Evolutionary conservation across 1,284 basidiomycete genomes (phyloP).

Genomic region (Cryptococcus hybrid): DNA sequence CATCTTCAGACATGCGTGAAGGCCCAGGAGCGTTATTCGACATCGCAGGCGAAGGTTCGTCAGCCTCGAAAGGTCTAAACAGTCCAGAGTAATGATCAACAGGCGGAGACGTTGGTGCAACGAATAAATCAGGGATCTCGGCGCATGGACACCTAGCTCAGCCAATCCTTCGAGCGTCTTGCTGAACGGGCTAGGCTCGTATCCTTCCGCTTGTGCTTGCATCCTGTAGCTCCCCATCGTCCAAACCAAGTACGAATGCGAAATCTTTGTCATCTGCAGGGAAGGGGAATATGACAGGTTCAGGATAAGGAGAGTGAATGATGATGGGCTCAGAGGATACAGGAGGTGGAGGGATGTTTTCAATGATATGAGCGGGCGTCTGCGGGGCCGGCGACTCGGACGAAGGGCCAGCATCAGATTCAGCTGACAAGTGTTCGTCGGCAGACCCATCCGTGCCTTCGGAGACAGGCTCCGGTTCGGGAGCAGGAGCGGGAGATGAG

Average conservation of each 20-base stretch:
- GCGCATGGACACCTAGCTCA: slow-evolving; percentile 29
- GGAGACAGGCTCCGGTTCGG: neutral
- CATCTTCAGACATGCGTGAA: slow-evolving; percentile 29
- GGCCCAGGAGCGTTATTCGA: slow-evolving; percentile 15
- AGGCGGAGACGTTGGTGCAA: slow-evolving; percentile 4
- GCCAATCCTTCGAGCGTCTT: slow-evolving; percentile 33
- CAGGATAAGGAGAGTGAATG: slow-evolving; percentile 34
- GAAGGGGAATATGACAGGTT: slow-evolving; percentile 28
- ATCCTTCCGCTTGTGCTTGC: slow-evolving; percentile 24
- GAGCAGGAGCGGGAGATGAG: slow-evolving; percentile 15
- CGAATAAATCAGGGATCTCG: slow-evolving; percentile 21
- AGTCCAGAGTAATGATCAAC: slow-evolving; percentile 12
- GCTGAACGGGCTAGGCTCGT: slow-evolving; percentile 39
- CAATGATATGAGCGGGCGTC: slow-evolving; percentile 23
- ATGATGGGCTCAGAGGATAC: slow-evolving; percentile 29
- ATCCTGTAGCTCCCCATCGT: slow-evolving; percentile 26
- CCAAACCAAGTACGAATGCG: slow-evolving; percentile 31
- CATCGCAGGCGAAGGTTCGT: slow-evolving; percentile 10
- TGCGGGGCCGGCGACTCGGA: slow-evolving; percentile 32
- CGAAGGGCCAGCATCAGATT: slow-evolving; percentile 41
- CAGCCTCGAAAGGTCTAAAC: slow-evolving; percentile 30
- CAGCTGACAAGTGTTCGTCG: slow-evolving; percentile 18
- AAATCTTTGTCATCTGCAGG: slow-evolving; percentile 38
- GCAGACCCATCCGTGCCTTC: slow-evolving; percentile 5
- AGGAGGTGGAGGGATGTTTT: slow-evolving; percentile 21